Evolutionary conservation across 2,329 filamentous ascomycete species (phyloP).

Genomic region (Phaeomoniella chlamydospora): DNA sequence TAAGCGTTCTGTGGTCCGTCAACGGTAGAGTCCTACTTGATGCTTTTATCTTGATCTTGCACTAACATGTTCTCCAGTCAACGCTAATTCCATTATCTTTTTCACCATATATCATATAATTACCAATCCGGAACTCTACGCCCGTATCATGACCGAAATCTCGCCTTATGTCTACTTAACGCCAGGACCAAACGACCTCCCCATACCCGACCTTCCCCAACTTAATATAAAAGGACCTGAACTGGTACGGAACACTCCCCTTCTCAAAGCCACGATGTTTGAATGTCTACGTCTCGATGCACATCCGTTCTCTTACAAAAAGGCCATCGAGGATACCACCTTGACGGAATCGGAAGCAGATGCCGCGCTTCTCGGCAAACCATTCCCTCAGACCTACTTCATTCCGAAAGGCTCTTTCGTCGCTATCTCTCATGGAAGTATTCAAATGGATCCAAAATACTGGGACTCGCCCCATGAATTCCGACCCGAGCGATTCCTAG

Average conservation of each 20-base stretch:
- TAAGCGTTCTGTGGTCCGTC: slow-evolving; percentile 40
- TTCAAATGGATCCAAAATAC: slow-evolving; percentile 25
- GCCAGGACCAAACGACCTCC: slow-evolving; percentile 22
- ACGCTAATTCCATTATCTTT: slow-evolving; percentile 36
- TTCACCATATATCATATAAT: slow-evolving; percentile 35
- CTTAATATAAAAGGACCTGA: slow-evolving; percentile 25
- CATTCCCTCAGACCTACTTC: slow-evolving; percentile 21
- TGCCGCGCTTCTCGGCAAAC: slow-evolving; percentile 13
- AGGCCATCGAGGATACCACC: slow-evolving; percentile 21
- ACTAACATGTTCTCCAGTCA: slow-evolving; percentile 18
- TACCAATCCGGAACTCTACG: slow-evolving; percentile 22
- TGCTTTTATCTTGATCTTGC: background rate
- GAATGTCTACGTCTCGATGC: slow-evolving; percentile 31
- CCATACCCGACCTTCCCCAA: slow-evolving; percentile 25
- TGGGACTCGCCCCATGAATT: slow-evolving; percentile 27
- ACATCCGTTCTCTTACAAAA: slow-evolving; percentile 25
- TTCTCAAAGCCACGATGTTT: slow-evolving; percentile 30
- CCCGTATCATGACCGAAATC: slow-evolving; percentile 30
- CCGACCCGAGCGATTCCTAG: slow-evolving; percentile 31
- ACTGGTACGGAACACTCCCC: slow-evolving; percentile 26
- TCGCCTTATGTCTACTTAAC: slow-evolving; percentile 22
- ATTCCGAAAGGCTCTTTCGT: slow-evolving; percentile 27
- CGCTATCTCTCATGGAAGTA: slow-evolving; percentile 27
- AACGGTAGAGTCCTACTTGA: slow-evolving; percentile 16
- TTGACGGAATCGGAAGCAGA: slow-evolving; percentile 24